A percentile compares a stretch with the other conserved stretches of the same genome.
Evolutionary conservation across 306 rosid species (phyloP).

Genomic region (Rosa persica): DNA sequence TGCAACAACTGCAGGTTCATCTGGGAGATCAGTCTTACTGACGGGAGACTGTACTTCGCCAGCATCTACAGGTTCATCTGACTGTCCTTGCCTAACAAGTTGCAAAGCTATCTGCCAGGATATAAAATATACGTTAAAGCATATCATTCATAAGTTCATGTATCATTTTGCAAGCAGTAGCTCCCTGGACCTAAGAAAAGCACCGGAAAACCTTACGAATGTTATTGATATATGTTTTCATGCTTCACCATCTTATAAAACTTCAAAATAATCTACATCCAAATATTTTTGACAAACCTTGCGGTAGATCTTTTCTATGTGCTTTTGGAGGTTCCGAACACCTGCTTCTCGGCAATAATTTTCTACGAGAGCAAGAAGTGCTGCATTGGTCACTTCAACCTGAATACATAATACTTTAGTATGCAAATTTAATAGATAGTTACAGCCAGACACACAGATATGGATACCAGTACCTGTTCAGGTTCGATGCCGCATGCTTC

Average conservation of each 20-base stretch:
- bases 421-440: neutral
- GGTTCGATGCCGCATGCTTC: constrained; percentile 90
- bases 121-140: constrained; percentile 32
- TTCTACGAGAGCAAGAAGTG: constrained; percentile 85
- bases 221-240: neutral
- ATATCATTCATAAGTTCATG: constrained; percentile 8
- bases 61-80: constrained; percentile 34
- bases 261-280: constrained; percentile 10
- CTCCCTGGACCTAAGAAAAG: neutral
- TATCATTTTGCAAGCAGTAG: neutral
- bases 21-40: neutral
- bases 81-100: constrained; percentile 72
- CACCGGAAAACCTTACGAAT: neutral
- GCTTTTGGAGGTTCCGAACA: constrained; percentile 94
- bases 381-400: constrained; percentile 84
- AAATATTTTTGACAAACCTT: constrained; percentile 55
- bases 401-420: constrained; percentile 30
- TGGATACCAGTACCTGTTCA: constrained; percentile 59
- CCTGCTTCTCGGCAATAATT: constrained; percentile 93
- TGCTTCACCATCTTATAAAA: neutral
- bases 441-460: neutral
- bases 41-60: constrained; percentile 2
- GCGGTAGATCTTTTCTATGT: constrained; percentile 86
- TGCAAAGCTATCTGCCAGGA: constrained; percentile 82
- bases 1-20: constrained; percentile 34